These are phyloP conservation scores for Aspergillus amoenus DNA, from an alignment of 2,329 filamentous ascomycete species.

Conservation along the genomic window DNA sequence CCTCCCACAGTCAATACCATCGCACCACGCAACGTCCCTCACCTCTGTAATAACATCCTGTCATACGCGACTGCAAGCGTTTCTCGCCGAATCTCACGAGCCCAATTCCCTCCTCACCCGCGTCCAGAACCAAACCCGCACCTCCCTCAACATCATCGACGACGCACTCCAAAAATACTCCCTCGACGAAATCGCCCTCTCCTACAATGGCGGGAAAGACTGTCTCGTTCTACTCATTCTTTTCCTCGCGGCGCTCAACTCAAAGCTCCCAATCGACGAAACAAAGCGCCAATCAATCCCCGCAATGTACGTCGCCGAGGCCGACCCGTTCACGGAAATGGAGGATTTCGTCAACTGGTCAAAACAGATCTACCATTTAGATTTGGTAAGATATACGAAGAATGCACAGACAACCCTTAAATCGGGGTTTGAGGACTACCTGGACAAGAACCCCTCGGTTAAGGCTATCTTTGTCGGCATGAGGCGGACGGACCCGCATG, in stretches of 20 bases:
- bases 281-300: conserved; percentile 54
- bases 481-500: conserved; percentile 87
- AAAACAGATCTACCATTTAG: conserved; percentile 68
- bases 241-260: conserved; percentile 66
- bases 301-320: conserved; percentile 84
- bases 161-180: conserved; percentile 74
- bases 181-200: conserved; percentile 78
- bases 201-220: conserved; percentile 98
- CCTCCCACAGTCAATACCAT: conserved; percentile 1
- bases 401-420: conserved; percentile 63
- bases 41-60: conserved; percentile 66
- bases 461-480: conserved; percentile 86
- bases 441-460: conserved; percentile 54
- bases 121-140: conserved; percentile 72
- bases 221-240: conserved; percentile 89
- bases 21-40: conserved; percentile 24
- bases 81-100: conserved; percentile 61
- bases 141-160: conserved; percentile 70
- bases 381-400: conserved; percentile 68
- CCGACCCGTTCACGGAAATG: conserved; percentile 80
- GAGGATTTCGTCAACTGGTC: conserved; percentile 76
- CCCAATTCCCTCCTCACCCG: conserved; percentile 56
- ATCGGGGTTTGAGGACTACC: conserved; percentile 74
- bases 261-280: conserved; percentile 39
- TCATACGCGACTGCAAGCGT: conserved; percentile 60